Evolutionary conservation across 192 early-diverging fungal genomes (phyloP), one percentile per base, ranked within the genome.

Genomic region (Umbelopsis isabellina): DNA sequence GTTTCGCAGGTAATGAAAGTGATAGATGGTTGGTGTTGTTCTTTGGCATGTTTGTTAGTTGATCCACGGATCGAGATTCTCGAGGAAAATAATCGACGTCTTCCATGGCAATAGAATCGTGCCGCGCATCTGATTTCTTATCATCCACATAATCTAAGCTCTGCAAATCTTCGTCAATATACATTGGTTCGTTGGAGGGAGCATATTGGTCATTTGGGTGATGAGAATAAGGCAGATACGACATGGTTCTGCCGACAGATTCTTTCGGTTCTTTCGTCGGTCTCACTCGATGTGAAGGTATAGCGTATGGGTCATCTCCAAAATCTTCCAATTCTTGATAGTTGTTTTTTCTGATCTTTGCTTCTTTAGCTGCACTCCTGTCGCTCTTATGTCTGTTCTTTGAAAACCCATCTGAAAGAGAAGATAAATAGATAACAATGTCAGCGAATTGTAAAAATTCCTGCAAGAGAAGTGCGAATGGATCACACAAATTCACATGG

Each of bases 161-260:
- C 2, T 48, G 27, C 15, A 50, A 10, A n/a, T 49, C 22, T 2
- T 68, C 67, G 21, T 68, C 67, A 12, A 68, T 51, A 15, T 68
- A 68, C 30, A 68, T 51, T 10, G 67, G 49, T 35, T 48, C 67
- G 18, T 75, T 50, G 41, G 41, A 48, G 0, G 69, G 53, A 16
- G 46, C 55, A 35, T 73, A 67, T 8, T 72, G 68, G 23, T 69
- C 58, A 52, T 45, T 61, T 70, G 41, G 67, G 53, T 78, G 76
- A 61, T 78, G 48, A 35, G 76, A 73, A 20, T 78, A 78, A 15
- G 76, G 76, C 3, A 74, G 53, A 27, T 74, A 74, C 0, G 72
- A 74, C 33, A 68, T 67, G 37, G 72, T 55, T 64, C 66, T 45
- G 49, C 47, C n/a, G 0, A n/a, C 20, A 35, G 48, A 4, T 37